These are phyloP conservation scores for Cytospora paraplurivora DNA, from an alignment of 2,329 filamentous ascomycete genomes.

Conservation along the genomic window DNA sequence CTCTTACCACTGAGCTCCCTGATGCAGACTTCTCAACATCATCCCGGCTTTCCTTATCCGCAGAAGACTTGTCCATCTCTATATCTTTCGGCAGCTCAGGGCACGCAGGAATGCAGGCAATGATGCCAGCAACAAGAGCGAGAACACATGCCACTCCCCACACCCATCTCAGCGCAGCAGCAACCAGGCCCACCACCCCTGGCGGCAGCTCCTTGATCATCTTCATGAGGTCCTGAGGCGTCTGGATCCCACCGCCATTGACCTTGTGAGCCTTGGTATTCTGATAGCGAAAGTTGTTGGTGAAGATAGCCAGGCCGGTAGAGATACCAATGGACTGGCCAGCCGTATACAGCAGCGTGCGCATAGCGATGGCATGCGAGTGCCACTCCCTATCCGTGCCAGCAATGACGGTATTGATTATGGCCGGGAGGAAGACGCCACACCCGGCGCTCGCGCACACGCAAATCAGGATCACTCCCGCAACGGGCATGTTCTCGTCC, in stretches of 20 bases:
- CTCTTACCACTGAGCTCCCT: background rate
- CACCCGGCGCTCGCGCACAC: conserved; percentile 15
- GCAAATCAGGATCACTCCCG: conserved; percentile 12
- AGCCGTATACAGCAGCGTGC: conserved; percentile 22
- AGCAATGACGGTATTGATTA: conserved; percentile 27
- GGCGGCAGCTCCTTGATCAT: conserved; percentile 11
- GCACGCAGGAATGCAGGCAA: conserved; percentile 4
- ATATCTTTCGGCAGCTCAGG: conserved; percentile 12
- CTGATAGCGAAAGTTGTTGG: conserved; percentile 14
- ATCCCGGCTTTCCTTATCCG: conserved; percentile 5
- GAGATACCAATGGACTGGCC: conserved; percentile 26
- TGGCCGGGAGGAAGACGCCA: conserved; percentile 22
- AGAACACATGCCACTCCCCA: conserved; percentile 18
- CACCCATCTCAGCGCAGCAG: conserved; percentile 18
- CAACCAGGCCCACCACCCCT: conserved; percentile 6
- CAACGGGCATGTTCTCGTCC: background rate
- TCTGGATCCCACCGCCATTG: background rate
- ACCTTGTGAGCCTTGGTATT: background rate
- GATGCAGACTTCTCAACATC: background rate
- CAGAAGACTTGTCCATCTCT: background rate
- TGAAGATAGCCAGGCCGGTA: conserved; percentile 24
- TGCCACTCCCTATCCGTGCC: conserved; percentile 22
- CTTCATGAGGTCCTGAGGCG: conserved; percentile 19
- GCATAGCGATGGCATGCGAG: conserved; percentile 23
- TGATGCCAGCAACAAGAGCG: conserved; percentile 3